These are phyloP conservation scores for Xylaria intraflava DNA, from an alignment of 495 filamentous ascomycete genomes.

Conservation along the genomic window DNA sequence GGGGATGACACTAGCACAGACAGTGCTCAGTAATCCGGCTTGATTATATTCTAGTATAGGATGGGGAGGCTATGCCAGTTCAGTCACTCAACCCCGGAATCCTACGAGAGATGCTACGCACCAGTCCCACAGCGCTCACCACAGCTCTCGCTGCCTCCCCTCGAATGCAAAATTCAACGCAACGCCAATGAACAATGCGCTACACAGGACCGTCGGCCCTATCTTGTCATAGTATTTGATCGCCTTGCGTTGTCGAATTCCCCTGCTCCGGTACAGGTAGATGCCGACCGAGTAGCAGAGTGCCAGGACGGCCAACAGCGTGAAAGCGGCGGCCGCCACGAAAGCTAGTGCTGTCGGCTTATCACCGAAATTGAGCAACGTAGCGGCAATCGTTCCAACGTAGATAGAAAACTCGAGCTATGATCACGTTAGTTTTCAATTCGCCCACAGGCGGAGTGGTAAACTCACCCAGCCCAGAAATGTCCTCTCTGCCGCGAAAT, in stretches of 20 bases:
- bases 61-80: too few species aligned
- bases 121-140: slow-evolving; percentile 27
- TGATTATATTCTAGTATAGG: too few species aligned
- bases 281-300: slow-evolving; percentile 73
- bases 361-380: slow-evolving; percentile 77
- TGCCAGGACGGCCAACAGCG: slow-evolving; percentile 64
- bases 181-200: slow-evolving; percentile 63
- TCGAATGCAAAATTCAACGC: slow-evolving; percentile 70
- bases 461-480: slow-evolving; percentile 80
- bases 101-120: too few species aligned
- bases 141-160: slow-evolving; percentile 31
- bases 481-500: slow-evolving; percentile 91
- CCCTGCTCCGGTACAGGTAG: slow-evolving; percentile 80
- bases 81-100: neutral
- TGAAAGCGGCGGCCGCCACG: slow-evolving; percentile 68
- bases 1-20: neutral
- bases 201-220: slow-evolving; percentile 77
- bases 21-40: neutral
- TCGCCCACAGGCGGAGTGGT: neutral
- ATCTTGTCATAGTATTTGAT: slow-evolving; percentile 86
- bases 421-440: slow-evolving; percentile 12
- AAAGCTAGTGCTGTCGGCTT: slow-evolving; percentile 48
- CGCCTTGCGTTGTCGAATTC: slow-evolving; percentile 71
- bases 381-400: slow-evolving; percentile 83
- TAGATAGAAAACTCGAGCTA: slow-evolving; percentile 91